Evolutionary conservation across 148 eudicot genomes (phyloP).

Genomic region (Arctostaphylos glauca): DNA sequence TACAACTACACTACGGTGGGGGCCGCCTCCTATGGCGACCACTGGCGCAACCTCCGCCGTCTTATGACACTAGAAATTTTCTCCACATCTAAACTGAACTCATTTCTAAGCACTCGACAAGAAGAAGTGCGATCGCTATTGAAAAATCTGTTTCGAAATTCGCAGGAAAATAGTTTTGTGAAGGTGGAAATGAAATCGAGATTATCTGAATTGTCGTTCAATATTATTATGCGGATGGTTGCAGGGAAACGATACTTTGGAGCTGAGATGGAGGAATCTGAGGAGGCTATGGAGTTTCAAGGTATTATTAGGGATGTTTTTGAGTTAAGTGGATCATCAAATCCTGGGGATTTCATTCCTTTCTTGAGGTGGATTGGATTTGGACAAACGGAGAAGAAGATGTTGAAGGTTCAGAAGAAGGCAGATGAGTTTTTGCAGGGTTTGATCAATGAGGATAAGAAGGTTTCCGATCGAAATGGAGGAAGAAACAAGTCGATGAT

Average conservation of each 20-base stretch:
- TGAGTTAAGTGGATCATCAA: slow-evolving; percentile 22
- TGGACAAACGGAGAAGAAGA: slow-evolving; percentile 25
- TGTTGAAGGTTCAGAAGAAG: slow-evolving; percentile 14
- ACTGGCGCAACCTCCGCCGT: not conserved
- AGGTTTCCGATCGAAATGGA: not conserved
- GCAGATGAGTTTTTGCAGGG: slow-evolving; percentile 29
- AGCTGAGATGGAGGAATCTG: not conserved
- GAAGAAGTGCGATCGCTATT: slow-evolving; percentile 27
- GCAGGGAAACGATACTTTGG: slow-evolving; percentile 44
- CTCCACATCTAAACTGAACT: not conserved
- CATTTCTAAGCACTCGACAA: slow-evolving; percentile 5
- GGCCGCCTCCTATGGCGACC: slow-evolving; percentile 3
- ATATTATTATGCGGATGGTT: slow-evolving; percentile 35
- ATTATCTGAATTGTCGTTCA: slow-evolving; percentile 31
- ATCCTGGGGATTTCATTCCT: slow-evolving; percentile 32
- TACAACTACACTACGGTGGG: slow-evolving; percentile 2
- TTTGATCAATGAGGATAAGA: slow-evolving; percentile 20
- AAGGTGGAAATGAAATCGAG: slow-evolving; percentile 30
- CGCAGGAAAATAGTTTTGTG: not conserved
- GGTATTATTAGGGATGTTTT: slow-evolving; percentile 23
- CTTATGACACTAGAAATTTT: not conserved
- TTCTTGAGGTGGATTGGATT: slow-evolving; percentile 31
- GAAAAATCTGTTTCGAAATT: slow-evolving; percentile 11
- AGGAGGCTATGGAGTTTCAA: slow-evolving; percentile 21
- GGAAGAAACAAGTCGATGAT: slow-evolving; percentile 18